Base-by-base conservation (phyloP, 495 filamentous ascomycete genomes). In the Aspergillus baeticus region DNA sequence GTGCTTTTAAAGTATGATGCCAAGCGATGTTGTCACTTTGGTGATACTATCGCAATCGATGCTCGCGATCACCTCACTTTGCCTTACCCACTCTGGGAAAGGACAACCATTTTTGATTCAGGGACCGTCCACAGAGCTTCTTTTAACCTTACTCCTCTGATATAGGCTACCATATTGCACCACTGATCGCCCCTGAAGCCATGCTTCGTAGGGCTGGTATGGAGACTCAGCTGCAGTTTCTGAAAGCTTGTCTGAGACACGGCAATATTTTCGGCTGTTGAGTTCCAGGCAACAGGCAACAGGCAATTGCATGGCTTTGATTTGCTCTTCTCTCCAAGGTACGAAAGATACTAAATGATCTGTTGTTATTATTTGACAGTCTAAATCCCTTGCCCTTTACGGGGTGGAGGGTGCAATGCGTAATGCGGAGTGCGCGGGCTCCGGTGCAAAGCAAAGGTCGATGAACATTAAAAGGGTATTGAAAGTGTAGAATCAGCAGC, bases 41-140 rank as follows among this genome's bases (percentile, higher is more conserved):
- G 20, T n/a, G 7, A 43, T 7, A 55, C 37, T 61, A 57, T 71
- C 72, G 72, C 72, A 61, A 75, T 75, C 60, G 64, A 51, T 52
- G 55, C 47, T 39, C 56, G 53, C 59, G 52, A 75, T 73, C 72
- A 75, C 72, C 65, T 75, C 71, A 74, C 54, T 69, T 46, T 31
- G n/a, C 39, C 39, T 53, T 54, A 43, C 45, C 46, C 36, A 54
- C 42, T 49, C 22, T 34, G 51, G 61, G 51, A 57, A 42, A 57
- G 45, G 21, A 51, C 49, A 15, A 59, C 46, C 38, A 43, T 36
- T 21, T 26, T 42, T 15, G 23, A 48, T 52, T 37, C 46, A 44
- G 41, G 55, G 38, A 51, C 55, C 33, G 10, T 37, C 47, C 10
- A 54, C 21, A 39, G 47, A 53, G 48, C 54, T 58, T 42, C 54